These are phyloP conservation scores for Pseudogymnoascus sp. DNA, from an alignment of 2,329 filamentous ascomycete genomes.

Conservation along the genomic window DNA sequence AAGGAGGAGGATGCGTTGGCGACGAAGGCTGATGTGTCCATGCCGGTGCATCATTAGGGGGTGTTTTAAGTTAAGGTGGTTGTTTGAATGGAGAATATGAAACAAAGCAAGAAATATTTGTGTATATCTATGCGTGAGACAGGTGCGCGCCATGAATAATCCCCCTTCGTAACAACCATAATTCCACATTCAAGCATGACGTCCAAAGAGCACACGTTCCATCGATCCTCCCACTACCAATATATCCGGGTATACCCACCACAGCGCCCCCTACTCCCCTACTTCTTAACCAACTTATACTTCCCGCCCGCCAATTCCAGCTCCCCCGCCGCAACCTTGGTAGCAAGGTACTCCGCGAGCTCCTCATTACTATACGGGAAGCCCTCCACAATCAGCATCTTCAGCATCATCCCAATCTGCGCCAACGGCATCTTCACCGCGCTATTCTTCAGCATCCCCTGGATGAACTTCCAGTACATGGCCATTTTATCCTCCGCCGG, in stretches of 20 bases:
- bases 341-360: constrained; percentile 68
- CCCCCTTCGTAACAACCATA: neutral
- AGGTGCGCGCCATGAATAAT: neutral
- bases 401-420: constrained; percentile 90
- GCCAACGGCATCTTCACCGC: constrained; percentile 69
- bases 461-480: constrained; percentile 86
- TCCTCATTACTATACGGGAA: constrained; percentile 89
- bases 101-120: neutral
- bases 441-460: constrained; percentile 92
- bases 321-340: constrained; percentile 67
- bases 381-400: constrained; percentile 79
- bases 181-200: neutral
- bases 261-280: constrained; percentile 30
- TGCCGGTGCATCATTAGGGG: constrained; percentile 59
- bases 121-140: neutral
- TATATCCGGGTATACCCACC: constrained; percentile 2
- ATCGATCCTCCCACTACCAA: neutral
- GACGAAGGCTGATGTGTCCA: constrained; percentile 78
- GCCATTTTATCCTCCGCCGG: constrained; percentile 54
- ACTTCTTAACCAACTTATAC: constrained; percentile 59
- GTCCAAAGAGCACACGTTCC: neutral
- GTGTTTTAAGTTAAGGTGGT: neutral
- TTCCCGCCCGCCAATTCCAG: constrained; percentile 64
- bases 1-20: constrained; percentile 74
- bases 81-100: neutral